Conservation (phyloP, 2,329 filamentous ascomycete species). For the Trichoderma afroharzianum region DNA sequence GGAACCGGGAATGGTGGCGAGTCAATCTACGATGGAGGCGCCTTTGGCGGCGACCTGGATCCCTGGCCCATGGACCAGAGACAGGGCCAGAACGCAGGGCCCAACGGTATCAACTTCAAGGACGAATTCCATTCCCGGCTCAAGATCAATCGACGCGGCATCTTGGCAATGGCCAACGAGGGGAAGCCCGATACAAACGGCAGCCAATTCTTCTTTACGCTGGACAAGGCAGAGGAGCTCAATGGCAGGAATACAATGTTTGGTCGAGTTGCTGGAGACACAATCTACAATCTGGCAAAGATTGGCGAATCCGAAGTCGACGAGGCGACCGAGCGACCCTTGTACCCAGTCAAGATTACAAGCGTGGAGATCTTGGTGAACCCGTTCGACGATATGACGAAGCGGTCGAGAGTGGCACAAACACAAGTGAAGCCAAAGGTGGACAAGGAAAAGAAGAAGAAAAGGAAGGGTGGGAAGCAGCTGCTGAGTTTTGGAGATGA, state of each 20-base stretch:
- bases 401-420: slow-evolving; percentile 57
- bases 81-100: slow-evolving; percentile 57
- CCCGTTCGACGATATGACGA: slow-evolving; percentile 78
- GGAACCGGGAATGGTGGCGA: slow-evolving; percentile 89
- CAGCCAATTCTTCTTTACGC: slow-evolving; percentile 95
- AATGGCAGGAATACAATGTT: slow-evolving; percentile 91
- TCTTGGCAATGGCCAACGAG: slow-evolving; percentile 95
- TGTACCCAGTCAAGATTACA: slow-evolving; percentile 80
- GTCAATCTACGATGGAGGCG: slow-evolving; percentile 84
- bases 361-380: slow-evolving; percentile 74
- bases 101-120: slow-evolving; percentile 58
- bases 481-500: slow-evolving; percentile 75
- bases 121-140: slow-evolving; percentile 92
- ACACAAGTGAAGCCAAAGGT: slow-evolving; percentile 36
- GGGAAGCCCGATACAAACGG: slow-evolving; percentile 75
- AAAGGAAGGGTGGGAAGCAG: slow-evolving; percentile 72
- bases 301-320: slow-evolving; percentile 85
- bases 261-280: slow-evolving; percentile 86
- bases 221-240: slow-evolving; percentile 80
- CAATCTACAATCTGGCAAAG: slow-evolving; percentile 91
- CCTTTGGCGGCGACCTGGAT: slow-evolving; percentile 68
- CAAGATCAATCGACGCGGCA: slow-evolving; percentile 85
- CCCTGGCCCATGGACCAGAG: slow-evolving; percentile 66
- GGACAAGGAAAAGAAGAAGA: slow-evolving; percentile 59
- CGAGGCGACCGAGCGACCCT: slow-evolving; percentile 73